Percentiles rank a stretch among this genome's conserved stretches.
These are phyloP conservation scores for Dentipellis fragilis DNA, from an alignment of 768 basidiomycete genomes.

Conservation along the genomic window DNA sequence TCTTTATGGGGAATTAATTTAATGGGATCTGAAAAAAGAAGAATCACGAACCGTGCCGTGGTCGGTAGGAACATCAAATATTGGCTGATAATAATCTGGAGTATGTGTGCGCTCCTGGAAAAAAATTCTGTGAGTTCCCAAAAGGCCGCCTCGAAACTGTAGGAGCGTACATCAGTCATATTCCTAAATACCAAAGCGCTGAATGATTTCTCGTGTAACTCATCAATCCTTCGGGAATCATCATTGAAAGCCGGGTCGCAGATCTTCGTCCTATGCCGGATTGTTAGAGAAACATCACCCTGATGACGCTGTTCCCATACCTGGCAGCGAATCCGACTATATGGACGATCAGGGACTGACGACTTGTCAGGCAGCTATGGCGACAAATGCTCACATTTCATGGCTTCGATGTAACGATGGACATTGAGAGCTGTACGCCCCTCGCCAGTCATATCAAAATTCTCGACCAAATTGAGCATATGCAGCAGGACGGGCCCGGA, in stretches of 20 bases:
- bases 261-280: slow-evolving; percentile 58
- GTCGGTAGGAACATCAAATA: slow-evolving; percentile 67
- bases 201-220: slow-evolving; percentile 63
- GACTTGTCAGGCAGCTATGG: slow-evolving; percentile 3
- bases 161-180: slow-evolving; percentile 67
- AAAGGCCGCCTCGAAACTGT: background rate
- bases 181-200: slow-evolving; percentile 50
- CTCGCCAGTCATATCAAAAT: slow-evolving; percentile 41
- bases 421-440: slow-evolving; percentile 53
- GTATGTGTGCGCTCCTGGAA: slow-evolving; percentile 70
- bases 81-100: slow-evolving; percentile 75
- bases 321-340: slow-evolving; percentile 58
- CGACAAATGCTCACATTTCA: slow-evolving; percentile 54
- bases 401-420: slow-evolving; percentile 75
- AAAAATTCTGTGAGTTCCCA: slow-evolving; percentile 1
- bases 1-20: slow-evolving; percentile 30
- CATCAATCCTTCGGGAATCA: slow-evolving; percentile 41
- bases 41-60: slow-evolving; percentile 64
- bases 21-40: background rate
- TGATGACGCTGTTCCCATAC: slow-evolving; percentile 19
- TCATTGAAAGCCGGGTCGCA: slow-evolving; percentile 69
- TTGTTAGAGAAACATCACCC: background rate
- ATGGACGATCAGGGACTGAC: background rate
- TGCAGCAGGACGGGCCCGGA: slow-evolving; percentile 85
- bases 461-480: slow-evolving; percentile 85